Evolutionary conservation across 148 eudicot genomes (phyloP).

Genomic region (Rhododendron molle): DNA sequence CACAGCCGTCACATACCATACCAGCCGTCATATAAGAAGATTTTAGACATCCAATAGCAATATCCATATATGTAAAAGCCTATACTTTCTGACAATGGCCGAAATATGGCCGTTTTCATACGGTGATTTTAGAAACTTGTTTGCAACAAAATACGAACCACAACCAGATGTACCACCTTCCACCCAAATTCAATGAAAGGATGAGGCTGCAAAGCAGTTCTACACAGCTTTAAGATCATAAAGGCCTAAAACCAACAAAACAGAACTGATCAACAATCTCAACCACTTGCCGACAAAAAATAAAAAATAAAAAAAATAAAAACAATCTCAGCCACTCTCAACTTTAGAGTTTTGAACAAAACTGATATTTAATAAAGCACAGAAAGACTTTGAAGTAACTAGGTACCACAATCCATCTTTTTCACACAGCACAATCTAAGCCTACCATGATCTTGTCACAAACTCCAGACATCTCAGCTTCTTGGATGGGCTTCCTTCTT

Average conservation of each 20-base stretch:
- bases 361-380: background rate
- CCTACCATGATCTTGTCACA: background rate
- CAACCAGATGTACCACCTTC: background rate
- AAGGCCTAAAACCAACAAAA: conserved; percentile 6
- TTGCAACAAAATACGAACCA: background rate
- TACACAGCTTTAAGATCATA: background rate
- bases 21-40: background rate
- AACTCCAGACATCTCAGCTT: background rate
- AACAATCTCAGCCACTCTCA: background rate
- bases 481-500: background rate
- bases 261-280: conserved; percentile 4
- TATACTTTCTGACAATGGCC: background rate
- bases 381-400: conserved; percentile 3
- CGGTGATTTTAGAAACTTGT: background rate
- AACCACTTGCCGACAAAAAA: background rate
- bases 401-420: background rate
- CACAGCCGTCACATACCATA: background rate
- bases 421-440: background rate
- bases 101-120: background rate
- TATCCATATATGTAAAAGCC: background rate
- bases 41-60: background rate
- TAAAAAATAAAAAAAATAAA: no score
- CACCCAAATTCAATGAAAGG: background rate
- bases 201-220: conserved; percentile 4
- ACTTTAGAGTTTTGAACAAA: background rate